These are phyloP conservation scores for Boletus rubescentipes DNA, from an alignment of 768 basidiomycete species.

Conservation along the genomic window DNA sequence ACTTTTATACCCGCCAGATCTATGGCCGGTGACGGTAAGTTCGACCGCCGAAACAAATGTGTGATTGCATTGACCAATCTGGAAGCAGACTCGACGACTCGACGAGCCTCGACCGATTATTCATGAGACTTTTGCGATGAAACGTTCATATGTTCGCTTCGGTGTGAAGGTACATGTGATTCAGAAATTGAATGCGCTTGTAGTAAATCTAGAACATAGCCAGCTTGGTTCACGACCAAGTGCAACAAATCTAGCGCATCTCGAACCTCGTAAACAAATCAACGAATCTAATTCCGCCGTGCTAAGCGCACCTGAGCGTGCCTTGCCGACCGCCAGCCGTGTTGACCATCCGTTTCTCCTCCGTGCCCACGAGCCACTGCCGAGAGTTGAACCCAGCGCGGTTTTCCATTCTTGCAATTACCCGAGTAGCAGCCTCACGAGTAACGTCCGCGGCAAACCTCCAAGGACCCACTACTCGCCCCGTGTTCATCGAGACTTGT, in stretches of 20 bases:
- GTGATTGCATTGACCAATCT: too few relatives aligned
- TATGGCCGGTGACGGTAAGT: not conserved
- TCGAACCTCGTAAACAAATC: slow-evolving; percentile 19
- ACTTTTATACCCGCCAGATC: not conserved
- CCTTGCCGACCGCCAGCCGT: slow-evolving; percentile 2
- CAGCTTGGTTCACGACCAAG: not conserved
- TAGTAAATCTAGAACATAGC: not conserved
- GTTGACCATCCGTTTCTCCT: not conserved
- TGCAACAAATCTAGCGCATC: not conserved
- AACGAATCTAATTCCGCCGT: not conserved
- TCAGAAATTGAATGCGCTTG: not conserved
- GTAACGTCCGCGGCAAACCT: not conserved
- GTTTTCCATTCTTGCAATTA: slow-evolving; percentile 26
- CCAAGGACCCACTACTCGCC: not conserved
- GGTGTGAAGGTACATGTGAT: too few relatives aligned
- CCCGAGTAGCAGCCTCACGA: slow-evolving; percentile 17
- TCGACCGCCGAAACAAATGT: not conserved
- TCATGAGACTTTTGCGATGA: too few relatives aligned
- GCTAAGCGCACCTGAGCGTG: slow-evolving; percentile 7
- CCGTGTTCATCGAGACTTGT: not conserved
- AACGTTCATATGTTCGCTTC: too few relatives aligned
- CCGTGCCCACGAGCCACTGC: slow-evolving; percentile 4
- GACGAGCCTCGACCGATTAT: too few relatives aligned
- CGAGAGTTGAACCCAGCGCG: slow-evolving; percentile 12
- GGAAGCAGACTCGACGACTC: too few relatives aligned